Evolutionary conservation across 1,284 basidiomycete species (phyloP).

Genomic region (Mycosarcoma mackinlayi): DNA sequence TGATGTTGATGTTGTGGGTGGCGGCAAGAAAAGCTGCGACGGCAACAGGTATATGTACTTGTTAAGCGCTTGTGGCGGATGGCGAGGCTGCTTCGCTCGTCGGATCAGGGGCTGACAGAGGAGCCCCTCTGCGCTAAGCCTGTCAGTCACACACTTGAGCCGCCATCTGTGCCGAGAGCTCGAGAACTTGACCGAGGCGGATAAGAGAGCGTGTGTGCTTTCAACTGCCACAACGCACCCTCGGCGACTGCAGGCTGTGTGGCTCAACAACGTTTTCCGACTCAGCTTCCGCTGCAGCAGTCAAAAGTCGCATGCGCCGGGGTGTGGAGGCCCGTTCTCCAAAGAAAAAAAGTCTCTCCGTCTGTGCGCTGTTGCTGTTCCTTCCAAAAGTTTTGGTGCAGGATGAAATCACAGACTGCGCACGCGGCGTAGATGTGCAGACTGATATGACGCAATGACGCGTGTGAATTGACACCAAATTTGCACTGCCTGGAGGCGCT

Average conservation of each 20-base stretch:
- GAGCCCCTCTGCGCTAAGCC: too few species aligned
- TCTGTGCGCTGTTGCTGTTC: slow-evolving; percentile 10
- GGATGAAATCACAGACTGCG: slow-evolving; percentile 13
- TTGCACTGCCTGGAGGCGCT: not conserved
- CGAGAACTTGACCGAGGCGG: too few species aligned
- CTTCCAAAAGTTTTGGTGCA: not conserved
- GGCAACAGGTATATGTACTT: slow-evolving; percentile 8
- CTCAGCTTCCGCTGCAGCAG: slow-evolving; percentile 2
- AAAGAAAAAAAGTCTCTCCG: not conserved
- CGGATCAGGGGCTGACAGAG: too few species aligned
- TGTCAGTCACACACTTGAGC: too few species aligned
- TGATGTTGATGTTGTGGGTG: not conserved
- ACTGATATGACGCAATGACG: slow-evolving; percentile 45
- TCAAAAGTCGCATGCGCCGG: not conserved
- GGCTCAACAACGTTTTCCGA: not conserved
- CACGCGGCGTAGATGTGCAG: slow-evolving; percentile 10
- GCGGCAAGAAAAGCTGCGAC: not conserved
- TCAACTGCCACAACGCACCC: too few species aligned
- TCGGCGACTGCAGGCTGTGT: too few species aligned
- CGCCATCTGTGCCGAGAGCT: too few species aligned
- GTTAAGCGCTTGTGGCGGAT: not conserved
- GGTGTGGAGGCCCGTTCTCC: not conserved
- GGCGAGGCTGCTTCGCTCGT: not conserved
- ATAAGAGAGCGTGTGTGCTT: too few species aligned
- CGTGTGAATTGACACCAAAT: slow-evolving; percentile 1